Evolutionary conservation across 2,329 filamentous ascomycete species (phyloP), one percentile per base, ranked within the genome.

Genomic region (Cordyceps cateniannulata): DNA sequence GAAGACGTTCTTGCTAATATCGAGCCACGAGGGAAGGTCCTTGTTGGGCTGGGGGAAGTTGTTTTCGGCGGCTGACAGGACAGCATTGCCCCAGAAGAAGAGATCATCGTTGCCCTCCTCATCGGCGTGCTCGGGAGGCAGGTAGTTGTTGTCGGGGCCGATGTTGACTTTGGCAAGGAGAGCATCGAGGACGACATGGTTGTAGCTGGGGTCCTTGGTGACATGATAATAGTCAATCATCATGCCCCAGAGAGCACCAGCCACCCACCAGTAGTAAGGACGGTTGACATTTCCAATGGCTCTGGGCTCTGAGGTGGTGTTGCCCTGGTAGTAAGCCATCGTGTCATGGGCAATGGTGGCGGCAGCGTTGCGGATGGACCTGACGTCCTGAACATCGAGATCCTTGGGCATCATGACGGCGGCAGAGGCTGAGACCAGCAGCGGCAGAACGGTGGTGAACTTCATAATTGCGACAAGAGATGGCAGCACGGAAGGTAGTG

Each of bases 191-290:
- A 86, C 76, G 3, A 82, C 76, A 25, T 81, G 74, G 69, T 88
- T 85, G 72, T 89, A 88, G 59, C 75, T 79, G 3, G 78, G 68
- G 69, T 90, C 87, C 47, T 80, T 77, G 1, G 87, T 89, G 69
- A 82, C 84, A 68, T 87, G 80, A 63, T 84, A 88, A 70, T 90
- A 90, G 71, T 90, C 85, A 32, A 90, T 73, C 78, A 90, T 81
- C 38, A 81, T 76, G n/a, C 85, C 85, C 80, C 85, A 87, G 62
- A 86, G 78, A 8, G 84, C 85, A 53, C 86, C 86, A 40, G 79
- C 77, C 66, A 86, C 81, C 85, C 85, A 88, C 83, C 83, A 87
- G 75, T 85, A 91, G 68, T 88, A 87, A 25, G 87, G 87, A 29
- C 79, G 71, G 3, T 85, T 84, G 35, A 92, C 79, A 65, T 88